These are phyloP conservation scores for Penicillium ochrochloron DNA, from an alignment of 495 filamentous ascomycete species.

Conservation along the genomic window DNA sequence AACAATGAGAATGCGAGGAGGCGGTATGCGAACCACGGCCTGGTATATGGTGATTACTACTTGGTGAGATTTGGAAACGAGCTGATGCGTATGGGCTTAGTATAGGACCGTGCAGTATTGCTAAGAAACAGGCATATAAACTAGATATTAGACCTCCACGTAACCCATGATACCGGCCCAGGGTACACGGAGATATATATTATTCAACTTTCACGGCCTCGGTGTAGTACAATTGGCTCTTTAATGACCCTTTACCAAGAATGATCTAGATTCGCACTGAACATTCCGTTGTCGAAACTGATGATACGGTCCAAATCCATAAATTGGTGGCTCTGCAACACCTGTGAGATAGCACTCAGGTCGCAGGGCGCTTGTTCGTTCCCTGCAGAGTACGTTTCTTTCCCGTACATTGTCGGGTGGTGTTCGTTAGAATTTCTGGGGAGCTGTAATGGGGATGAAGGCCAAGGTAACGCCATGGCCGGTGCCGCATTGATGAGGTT, in stretches of 20 bases:
- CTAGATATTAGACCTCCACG: background rate
- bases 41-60: constrained; percentile 56
- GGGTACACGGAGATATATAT: background rate
- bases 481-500: background rate
- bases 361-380: constrained; percentile 3
- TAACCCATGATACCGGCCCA: background rate
- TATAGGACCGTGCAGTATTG: background rate
- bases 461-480: background rate
- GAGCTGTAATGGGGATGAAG: background rate
- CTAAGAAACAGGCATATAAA: background rate
- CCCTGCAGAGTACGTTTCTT: background rate
- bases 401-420: background rate
- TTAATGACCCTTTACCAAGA: constrained; percentile 8
- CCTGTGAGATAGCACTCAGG: constrained; percentile 10
- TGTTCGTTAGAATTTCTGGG: background rate
- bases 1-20: constrained; percentile 42
- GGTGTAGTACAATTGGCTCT: too few species aligned
- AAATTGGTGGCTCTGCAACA: constrained; percentile 6
- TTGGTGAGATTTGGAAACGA: constrained; percentile 49
- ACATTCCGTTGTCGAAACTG: constrained; percentile 15
- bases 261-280: constrained; percentile 10
- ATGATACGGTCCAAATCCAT: constrained; percentile 18
- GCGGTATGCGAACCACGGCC: constrained; percentile 43
- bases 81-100: constrained; percentile 25
- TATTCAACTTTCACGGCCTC: too few species aligned